Evolutionary conservation across 108 stramenopile genomes (phyloP), one percentile per base, ranked within the genome.

Genomic region (Aurantiochytrium sp.): DNA sequence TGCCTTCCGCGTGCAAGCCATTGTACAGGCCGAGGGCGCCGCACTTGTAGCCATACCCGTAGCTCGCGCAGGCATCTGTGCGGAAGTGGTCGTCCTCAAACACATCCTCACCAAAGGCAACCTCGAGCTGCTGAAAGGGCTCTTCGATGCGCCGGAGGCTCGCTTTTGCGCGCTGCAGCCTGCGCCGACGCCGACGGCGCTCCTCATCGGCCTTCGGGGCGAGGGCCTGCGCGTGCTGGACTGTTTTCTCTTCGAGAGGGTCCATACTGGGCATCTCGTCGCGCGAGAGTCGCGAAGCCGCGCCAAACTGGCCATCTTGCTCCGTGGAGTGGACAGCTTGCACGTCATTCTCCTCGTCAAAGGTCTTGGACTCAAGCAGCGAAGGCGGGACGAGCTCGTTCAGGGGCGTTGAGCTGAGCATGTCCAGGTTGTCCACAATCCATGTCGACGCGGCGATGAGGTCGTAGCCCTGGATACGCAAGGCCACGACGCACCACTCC

Each of bases 71-170:
- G 42, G 59, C 39, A 17, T 42, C 68, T 22, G 89, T 68, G 45
- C 68, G 59, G 68, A 90, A 85, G 31, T 81, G 32, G 22, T 89
- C 87, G 22, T 90, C 89, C 37, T 27, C 27, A 19, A 90, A 87
- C 22, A 68, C 68, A 37, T 68, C 37, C 24, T 87, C 50, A 12
- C 87, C 89, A 21, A 41, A 89, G 10, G 15, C n/a, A 8, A 45
- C 87, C 37, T 69, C 42, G 3, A 87, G 54, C 37, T 90, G 88
- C n/a, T 81, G 39, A 81, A 81, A 81, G 1, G 73, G 73, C 3
- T 48, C 73, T 21, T 81, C 45, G 0, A 81, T 48, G 45, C 45
- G 39, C 12, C 73, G 12, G 0, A 81, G 39, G 45, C 73, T 81
- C 24, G 73, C 73, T 2, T 81, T 81, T 6, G 73, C 73, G 27